These are phyloP conservation scores for Didymella lethalis DNA, from an alignment of 2,329 filamentous ascomycete genomes.

Conservation along the genomic window DNA sequence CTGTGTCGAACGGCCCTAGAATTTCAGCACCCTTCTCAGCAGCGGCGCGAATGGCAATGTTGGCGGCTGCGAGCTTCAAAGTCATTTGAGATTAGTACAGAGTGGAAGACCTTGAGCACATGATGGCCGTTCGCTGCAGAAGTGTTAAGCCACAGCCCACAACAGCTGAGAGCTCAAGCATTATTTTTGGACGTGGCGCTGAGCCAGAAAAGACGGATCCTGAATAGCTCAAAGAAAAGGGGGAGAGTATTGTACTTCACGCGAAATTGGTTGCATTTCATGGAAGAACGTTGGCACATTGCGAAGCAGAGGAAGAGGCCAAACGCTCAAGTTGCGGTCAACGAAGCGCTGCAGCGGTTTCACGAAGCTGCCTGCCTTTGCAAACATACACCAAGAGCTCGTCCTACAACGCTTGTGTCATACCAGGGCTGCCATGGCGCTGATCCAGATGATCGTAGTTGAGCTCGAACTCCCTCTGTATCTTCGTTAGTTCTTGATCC, in stretches of 20 bases:
- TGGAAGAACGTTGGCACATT: not conserved
- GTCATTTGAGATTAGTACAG: too few species aligned
- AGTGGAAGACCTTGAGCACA: too few species aligned
- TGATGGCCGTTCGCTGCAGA: too few species aligned
- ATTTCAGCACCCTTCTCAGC: too few species aligned
- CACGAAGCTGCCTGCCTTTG: not conserved
- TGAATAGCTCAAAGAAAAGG: too few species aligned
- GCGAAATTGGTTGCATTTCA: constrained; percentile 1
- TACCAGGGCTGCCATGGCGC: constrained; percentile 49
- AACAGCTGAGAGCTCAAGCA: too few species aligned
- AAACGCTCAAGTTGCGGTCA: not conserved
- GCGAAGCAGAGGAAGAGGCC: not conserved
- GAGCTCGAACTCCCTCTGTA: constrained; percentile 60
- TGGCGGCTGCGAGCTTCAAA: too few species aligned
- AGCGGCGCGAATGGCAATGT: too few species aligned
- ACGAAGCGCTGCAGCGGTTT: not conserved
- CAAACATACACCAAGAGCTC: not conserved
- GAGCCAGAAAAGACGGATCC: too few species aligned
- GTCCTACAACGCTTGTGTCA: constrained; percentile 38
- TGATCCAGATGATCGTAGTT: constrained; percentile 62
- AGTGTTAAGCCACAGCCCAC: too few species aligned
- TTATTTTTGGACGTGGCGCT: too few species aligned
- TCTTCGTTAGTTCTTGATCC: constrained; percentile 24
- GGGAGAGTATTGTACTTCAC: not conserved
- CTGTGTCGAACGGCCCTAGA: too few species aligned